Conservation (phyloP, 495 filamentous ascomycete species). For the Podospora pseudopauciseta region DNA sequence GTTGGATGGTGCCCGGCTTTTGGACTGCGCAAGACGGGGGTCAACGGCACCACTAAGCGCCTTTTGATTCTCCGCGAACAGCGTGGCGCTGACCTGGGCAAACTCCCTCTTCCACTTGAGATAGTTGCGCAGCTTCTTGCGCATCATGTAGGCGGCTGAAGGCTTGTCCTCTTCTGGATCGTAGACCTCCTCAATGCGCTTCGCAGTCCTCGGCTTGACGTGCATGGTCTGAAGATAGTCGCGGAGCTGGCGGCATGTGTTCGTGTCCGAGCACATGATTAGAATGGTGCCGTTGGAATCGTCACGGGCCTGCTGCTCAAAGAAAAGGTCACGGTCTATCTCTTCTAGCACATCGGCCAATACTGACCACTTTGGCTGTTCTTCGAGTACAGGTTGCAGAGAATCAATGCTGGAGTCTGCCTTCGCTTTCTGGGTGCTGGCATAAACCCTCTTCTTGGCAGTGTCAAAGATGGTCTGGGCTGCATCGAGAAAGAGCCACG, state of each 20-base stretch:
- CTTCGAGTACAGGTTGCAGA: slow-evolving; percentile 86
- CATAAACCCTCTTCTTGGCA: slow-evolving; percentile 85
- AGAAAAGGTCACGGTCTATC: slow-evolving; percentile 86
- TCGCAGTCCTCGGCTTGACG: slow-evolving; percentile 53
- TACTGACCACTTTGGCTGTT: slow-evolving; percentile 88
- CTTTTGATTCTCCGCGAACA: slow-evolving; percentile 76
- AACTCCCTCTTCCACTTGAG: slow-evolving; percentile 90
- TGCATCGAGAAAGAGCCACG: slow-evolving; percentile 95
- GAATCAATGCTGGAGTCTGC: slow-evolving; percentile 52
- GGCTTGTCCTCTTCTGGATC: slow-evolving; percentile 53
- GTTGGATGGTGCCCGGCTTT: slow-evolving; percentile 63
- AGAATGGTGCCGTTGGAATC: slow-evolving; percentile 87
- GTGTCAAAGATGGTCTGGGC: slow-evolving; percentile 92
- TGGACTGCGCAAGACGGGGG: slow-evolving; percentile 41
- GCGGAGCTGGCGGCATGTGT: slow-evolving; percentile 82
- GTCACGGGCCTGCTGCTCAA: slow-evolving; percentile 69
- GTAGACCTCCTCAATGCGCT: slow-evolving; percentile 36
- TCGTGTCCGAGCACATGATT: slow-evolving; percentile 91
- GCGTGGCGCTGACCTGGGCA: slow-evolving; percentile 69
- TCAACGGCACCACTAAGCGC: slow-evolving; percentile 62
- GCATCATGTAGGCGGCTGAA: slow-evolving; percentile 84
- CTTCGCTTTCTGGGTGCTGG: slow-evolving; percentile 42
- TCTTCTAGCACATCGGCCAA: slow-evolving; percentile 85
- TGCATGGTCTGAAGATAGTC: slow-evolving; percentile 93
- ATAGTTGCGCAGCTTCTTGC: slow-evolving; percentile 80